Percentiles rank a stretch among this genome's conserved stretches.
These are phyloP conservation scores for Dothideomycetes sp. DNA, from an alignment of 2,329 filamentous ascomycete genomes.

Conservation along the genomic window DNA sequence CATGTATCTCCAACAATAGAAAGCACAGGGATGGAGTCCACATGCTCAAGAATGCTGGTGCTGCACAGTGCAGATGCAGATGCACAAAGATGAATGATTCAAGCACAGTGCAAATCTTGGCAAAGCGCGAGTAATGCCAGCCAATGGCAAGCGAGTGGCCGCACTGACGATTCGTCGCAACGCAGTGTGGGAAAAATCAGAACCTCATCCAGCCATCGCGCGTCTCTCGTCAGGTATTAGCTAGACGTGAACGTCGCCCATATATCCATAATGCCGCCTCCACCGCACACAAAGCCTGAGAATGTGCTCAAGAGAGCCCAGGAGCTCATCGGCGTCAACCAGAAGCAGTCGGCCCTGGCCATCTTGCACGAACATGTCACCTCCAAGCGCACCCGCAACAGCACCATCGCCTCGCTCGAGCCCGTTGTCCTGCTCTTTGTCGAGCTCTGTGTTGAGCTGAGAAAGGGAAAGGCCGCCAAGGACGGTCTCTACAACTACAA, in stretches of 20 bases:
- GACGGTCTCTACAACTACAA: constrained; percentile 99
- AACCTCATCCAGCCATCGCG: constrained; percentile 5
- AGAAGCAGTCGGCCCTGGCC: constrained; percentile 82
- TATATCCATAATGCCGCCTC: constrained; percentile 68
- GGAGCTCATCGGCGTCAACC: constrained; percentile 96
- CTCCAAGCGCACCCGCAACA: constrained; percentile 95
- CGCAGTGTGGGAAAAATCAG: constrained; percentile 6
- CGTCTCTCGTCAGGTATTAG: constrained; percentile 10
- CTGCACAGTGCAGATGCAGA: not conserved
- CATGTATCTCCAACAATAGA: too few relatives aligned
- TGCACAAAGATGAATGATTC: not conserved
- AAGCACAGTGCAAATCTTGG: constrained; percentile 3
- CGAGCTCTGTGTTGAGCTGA: constrained; percentile 90
- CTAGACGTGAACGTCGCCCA: constrained; percentile 8
- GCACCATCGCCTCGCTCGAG: constrained; percentile 89
- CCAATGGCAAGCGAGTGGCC: constrained; percentile 10
- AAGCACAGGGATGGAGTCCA: too few relatives aligned
- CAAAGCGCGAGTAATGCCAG: not conserved
- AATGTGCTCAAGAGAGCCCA: constrained; percentile 98
- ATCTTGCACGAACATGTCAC: constrained; percentile 99
- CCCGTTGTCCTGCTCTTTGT: constrained; percentile 98
- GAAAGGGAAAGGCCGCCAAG: constrained; percentile 97
- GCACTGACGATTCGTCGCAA: not conserved
- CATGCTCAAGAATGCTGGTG: too few relatives aligned
- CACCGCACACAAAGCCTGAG: constrained; percentile 94